These are phyloP conservation scores for Trichosporon asahii DNA, from an alignment of 1,284 basidiomycete species.

Conservation along the genomic window DNA sequence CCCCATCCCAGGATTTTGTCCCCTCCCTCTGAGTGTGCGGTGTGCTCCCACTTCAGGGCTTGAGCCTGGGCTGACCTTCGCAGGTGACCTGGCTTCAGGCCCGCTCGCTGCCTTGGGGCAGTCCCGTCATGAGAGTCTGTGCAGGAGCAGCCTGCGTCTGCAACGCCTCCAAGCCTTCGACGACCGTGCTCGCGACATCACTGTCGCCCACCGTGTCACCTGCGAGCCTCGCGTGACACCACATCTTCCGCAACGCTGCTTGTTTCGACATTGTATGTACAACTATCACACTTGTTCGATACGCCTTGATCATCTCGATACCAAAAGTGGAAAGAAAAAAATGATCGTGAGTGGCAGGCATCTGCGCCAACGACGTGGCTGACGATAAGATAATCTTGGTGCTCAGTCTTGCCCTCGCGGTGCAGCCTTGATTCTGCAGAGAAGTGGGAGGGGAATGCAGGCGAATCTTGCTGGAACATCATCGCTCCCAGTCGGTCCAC, in stretches of 20 bases:
- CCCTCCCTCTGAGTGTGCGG: background rate
- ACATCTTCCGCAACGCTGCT: background rate
- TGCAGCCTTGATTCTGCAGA: background rate
- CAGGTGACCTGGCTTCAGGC: slow-evolving; percentile 1
- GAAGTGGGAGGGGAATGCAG: background rate
- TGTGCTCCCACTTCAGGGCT: background rate
- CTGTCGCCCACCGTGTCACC: background rate
- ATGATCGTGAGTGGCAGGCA: background rate
- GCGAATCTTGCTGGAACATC: background rate
- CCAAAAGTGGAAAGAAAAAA: background rate
- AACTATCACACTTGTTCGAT: background rate
- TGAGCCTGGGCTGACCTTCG: background rate
- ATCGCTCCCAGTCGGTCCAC: background rate
- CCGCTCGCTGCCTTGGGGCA: slow-evolving; percentile 1
- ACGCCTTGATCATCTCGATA: background rate
- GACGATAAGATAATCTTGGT: background rate
- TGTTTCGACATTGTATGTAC: background rate
- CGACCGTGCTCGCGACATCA: background rate
- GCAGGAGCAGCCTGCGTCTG: background rate
- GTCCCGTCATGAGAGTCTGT: background rate
- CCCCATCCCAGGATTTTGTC: background rate
- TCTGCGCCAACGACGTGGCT: background rate
- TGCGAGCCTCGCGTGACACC: background rate
- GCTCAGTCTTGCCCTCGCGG: background rate
- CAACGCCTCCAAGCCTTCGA: background rate